Evolutionary conservation across 2,329 filamentous ascomycete genomes (phyloP), one percentile per base, ranked within the genome.

Genomic region (Chrysosporium keratinophilum): DNA sequence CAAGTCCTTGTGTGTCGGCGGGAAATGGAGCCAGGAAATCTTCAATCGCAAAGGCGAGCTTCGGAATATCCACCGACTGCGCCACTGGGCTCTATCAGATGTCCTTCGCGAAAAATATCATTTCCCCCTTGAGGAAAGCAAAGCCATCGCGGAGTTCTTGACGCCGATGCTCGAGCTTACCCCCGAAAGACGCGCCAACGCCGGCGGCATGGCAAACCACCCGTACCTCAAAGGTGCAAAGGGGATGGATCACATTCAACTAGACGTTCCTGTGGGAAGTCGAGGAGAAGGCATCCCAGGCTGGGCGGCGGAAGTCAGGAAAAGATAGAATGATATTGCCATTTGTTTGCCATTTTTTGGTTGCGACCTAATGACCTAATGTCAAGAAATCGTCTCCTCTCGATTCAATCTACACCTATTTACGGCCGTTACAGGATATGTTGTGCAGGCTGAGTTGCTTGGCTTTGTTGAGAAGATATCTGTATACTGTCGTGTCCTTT

Each of bases 11-110:
- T 96, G 88, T 70, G 79, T 95, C 52, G 85, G 87, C 1, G 93
- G 93, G 50, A 96, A 96, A 72, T 97, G 93, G 93, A 90, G 85
- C 12, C 91, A 96, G 70, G 93, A 97, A 69, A 98, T 98, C 59
- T 98, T 98, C 77, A 97, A 96, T 69, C 83, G 93, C 61, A 95
- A 95, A 60, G 93, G 93, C 62, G 93, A 98, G 69, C 80, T 98
- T 37, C 87, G 93, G 55, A 97, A 98, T 73, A 98, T 98, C 63
- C 93, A 97, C 70, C 82, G 93, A 43, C 79, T 98, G 59, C 86
- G 93, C 50, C 91, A 97, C 72, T 98, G 93, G 93, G 89, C 90
- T 0, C 76, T 98, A 5, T 82, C 90, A 0, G 91, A 97, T 64
- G 93, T 98, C 1, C 77, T 98, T 33, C 81, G 85, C 57, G 93